These are phyloP conservation scores for Trichoderma sp. DNA, from an alignment of 2,329 filamentous ascomycete genomes.

Conservation along the genomic window DNA sequence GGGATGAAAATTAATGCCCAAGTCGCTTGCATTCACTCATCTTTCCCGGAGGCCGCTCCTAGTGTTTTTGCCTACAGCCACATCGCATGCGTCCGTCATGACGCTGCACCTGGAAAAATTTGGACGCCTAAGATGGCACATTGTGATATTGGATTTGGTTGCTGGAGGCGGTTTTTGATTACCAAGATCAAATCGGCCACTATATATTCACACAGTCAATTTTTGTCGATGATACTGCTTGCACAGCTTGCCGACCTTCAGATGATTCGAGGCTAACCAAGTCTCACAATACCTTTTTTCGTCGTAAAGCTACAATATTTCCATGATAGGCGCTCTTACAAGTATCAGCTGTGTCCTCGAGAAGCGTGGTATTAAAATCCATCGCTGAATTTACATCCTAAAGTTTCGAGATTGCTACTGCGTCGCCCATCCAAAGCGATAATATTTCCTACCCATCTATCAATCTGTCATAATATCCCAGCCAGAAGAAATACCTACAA, in stretches of 20 bases:
- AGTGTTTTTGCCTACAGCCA: too few species aligned
- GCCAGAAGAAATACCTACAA: background rate
- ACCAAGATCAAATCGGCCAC: background rate
- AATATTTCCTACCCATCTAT: background rate
- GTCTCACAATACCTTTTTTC: background rate
- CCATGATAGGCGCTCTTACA: background rate
- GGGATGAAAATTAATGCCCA: background rate
- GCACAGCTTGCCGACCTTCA: background rate
- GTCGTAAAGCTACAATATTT: background rate
- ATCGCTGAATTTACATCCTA: background rate
- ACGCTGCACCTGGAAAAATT: background rate
- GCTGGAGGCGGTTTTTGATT: background rate
- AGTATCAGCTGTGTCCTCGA: background rate
- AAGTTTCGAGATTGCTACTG: background rate
- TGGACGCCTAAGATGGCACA: background rate
- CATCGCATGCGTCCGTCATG: background rate
- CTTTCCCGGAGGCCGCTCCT: background rate
- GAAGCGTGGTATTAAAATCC: accelerated
- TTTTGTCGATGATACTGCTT: background rate
- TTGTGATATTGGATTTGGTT: accelerated
- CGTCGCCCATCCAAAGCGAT: background rate
- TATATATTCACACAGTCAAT: background rate
- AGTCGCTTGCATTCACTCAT: background rate
- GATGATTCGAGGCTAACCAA: background rate
- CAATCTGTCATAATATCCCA: background rate